phyloP scores from a whole-genome alignment of 2,329 filamentous ascomycete species.

The Raffaelea ambrosiae region DNA sequence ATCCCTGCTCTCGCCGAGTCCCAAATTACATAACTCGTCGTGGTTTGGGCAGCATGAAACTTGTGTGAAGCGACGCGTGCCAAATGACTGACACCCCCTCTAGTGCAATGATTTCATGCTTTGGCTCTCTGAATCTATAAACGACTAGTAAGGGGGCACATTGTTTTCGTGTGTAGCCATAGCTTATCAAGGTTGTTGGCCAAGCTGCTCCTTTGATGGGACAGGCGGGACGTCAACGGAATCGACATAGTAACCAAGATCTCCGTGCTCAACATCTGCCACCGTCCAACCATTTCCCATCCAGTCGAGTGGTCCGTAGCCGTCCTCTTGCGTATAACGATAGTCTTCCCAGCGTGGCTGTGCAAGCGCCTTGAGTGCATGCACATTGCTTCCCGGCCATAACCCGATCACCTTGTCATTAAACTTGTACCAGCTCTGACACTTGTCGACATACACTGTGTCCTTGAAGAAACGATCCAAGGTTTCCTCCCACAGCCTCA shows the following conservation, averaged over 20 bases:
- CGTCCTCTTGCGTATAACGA: constrained; percentile 33
- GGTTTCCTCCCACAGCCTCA: constrained; percentile 40
- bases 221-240: not conserved
- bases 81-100: no score
- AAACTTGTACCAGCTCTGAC: constrained; percentile 42
- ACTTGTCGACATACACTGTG: constrained; percentile 38
- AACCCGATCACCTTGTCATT: constrained; percentile 33
- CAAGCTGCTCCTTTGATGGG: not conserved
- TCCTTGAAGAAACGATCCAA: constrained; percentile 40
- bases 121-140: no score
- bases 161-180: no score
- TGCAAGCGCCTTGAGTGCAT: constrained; percentile 44
- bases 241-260: constrained; percentile 1
- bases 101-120: no score
- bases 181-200: no score
- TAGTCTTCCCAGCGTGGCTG: constrained; percentile 41
- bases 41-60: no score
- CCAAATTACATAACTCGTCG: no score
- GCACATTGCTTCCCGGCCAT: constrained; percentile 38
- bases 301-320: constrained; percentile 10
- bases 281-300: constrained; percentile 8
- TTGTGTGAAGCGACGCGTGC: no score
- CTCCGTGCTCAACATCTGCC: not conserved
- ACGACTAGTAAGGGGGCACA: no score
- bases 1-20: no score